Base-by-base conservation (phyloP, 306 rosid species). In the Carpinus viminea region DNA sequence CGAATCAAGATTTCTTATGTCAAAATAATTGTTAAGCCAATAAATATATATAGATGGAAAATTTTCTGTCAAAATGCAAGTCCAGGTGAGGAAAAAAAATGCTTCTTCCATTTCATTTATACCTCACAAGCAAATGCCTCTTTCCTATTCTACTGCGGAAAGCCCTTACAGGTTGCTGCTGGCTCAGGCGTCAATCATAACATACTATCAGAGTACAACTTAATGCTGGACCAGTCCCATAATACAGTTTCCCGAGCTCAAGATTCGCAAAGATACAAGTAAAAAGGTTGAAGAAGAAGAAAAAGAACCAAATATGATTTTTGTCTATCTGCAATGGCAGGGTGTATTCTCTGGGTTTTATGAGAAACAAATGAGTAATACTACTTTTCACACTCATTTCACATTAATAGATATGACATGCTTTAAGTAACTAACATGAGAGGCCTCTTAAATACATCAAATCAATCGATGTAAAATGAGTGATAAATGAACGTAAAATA, bases 341-440 rank as follows among this genome's bases (percentile, higher is more conserved):
- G 60, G 11, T 31, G n/a, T 62, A 48, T 66, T 45, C 68, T 24
- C 18, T 41, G 51, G n/a, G 66, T 41, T 56, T 57, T 46, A 70
- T 68, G 70, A 26, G 45, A 50, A 71, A 43, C 9, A 73, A 75
- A 71, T 11, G 43, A 38, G 26, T 54, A 55, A 52, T n/a, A 60
- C 43, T 38, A 38, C 5, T 38, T 4, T 38, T 38, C 43, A 38
- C 43, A 38, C 6, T 4, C 5, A 38, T 38, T 38, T 38, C 38
- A 36, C 5, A 38, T 6, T 6, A 4, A 4, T 6, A 3, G 5
- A 38, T 38, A 38, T 38, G 0, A 6, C 43, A 6, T 38, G 43
- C 5, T 38, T 38, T 3, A 38, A 38, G 43, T 24, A 24, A 24
- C 26, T 24, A 24, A 24, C 26, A 24, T 24, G 26, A 24, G 26